Percentiles rank a stretch among this genome's conserved stretches.
These are phyloP conservation scores for Capronia epimyces DNA, from an alignment of 2,329 filamentous ascomycete species.

Conservation along the genomic window DNA sequence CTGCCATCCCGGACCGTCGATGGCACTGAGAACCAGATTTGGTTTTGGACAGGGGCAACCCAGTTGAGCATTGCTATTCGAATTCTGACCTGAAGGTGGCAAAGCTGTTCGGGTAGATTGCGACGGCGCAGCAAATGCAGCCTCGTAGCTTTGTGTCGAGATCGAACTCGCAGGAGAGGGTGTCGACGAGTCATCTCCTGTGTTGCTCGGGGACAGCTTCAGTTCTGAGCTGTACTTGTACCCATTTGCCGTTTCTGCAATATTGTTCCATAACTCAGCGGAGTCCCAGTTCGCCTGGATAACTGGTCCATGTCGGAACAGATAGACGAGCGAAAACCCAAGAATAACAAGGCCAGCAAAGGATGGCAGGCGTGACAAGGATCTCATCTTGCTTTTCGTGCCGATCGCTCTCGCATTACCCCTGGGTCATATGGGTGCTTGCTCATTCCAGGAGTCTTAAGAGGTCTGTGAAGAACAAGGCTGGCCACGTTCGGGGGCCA, in stretches of 20 bases:
- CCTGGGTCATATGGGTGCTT: no score
- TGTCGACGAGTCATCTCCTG: no score
- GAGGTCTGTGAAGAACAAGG: no score
- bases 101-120: not conserved
- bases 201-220: no score
- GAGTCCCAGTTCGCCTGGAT: not conserved
- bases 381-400: not conserved
- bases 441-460: no score
- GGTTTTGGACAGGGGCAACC: not conserved
- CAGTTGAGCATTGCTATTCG: not conserved
- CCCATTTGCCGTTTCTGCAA: not conserved
- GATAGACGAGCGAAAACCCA: not conserved
- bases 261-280: not conserved
- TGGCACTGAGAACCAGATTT: constrained; percentile 11
- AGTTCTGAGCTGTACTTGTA: not conserved
- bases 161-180: no score
- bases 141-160: not conserved
- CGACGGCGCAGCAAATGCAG: not conserved
- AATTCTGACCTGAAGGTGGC: not conserved
- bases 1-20: constrained; percentile 5
- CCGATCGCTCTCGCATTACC: no score
- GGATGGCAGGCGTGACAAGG: constrained; percentile 1
- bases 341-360: not conserved
- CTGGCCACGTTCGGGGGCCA: no score
- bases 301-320: constrained; percentile 2